A percentile compares a stretch with the other conserved stretches of the same genome.
phyloP scores from a whole-genome alignment of 352 stramenopile genomes.

The Globisporangium recalcitrans region DNA sequence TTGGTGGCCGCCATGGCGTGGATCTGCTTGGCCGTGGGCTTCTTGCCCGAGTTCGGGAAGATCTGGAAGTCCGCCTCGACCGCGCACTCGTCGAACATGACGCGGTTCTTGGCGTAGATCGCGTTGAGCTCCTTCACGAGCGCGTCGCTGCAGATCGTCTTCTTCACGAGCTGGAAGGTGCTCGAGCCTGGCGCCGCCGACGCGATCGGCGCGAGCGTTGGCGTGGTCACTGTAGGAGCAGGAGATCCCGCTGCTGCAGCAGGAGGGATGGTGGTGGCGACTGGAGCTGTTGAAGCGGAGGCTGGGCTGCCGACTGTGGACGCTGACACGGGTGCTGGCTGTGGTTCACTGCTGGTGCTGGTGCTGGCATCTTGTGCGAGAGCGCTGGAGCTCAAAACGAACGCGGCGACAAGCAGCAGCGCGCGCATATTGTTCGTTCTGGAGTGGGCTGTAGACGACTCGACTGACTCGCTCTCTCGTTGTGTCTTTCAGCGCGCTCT shows the following conservation, averaged over 20 bases:
- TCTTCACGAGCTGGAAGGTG: slow-evolving; percentile 40
- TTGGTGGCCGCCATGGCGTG: slow-evolving; percentile 36
- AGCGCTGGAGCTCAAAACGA: background rate
- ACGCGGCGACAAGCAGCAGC: background rate
- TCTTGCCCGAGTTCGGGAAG: slow-evolving; percentile 44
- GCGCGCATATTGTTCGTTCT: no score
- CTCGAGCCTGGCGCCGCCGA: slow-evolving; percentile 34
- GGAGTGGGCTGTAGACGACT: background rate
- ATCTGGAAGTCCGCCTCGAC: slow-evolving; percentile 50
- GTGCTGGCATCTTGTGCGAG: background rate
- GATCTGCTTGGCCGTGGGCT: slow-evolving; percentile 41
- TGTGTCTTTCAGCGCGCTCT: background rate
- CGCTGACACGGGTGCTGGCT: background rate
- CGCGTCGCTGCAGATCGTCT: slow-evolving; percentile 30
- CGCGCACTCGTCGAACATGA: slow-evolving; percentile 53
- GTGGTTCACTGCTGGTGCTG: background rate
- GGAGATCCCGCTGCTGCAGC: no score
- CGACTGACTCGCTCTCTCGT: background rate
- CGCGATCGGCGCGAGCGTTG: slow-evolving; percentile 26
- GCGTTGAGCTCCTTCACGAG: slow-evolving; percentile 38
- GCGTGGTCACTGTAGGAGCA: no score
- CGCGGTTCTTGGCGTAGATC: slow-evolving; percentile 55
- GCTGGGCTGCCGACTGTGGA: background rate
- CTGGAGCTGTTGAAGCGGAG: background rate
- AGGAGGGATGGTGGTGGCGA: no score